A percentile compares a stretch with the other conserved stretches of the same genome.
These are phyloP conservation scores for Fragaria nilgerrensis DNA, from an alignment of 306 rosid species.

Conservation along the genomic window DNA sequence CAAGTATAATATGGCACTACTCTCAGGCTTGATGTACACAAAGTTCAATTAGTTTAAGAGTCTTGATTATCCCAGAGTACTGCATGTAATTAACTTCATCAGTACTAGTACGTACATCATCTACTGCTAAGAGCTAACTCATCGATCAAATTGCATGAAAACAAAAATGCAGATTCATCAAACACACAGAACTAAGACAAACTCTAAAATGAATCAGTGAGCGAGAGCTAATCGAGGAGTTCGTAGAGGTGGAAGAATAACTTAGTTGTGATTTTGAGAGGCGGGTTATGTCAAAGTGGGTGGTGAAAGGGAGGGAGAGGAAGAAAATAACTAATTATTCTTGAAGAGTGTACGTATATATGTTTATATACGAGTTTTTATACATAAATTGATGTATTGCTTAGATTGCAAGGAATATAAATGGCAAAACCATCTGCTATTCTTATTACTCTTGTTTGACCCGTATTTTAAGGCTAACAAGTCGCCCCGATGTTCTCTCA, in stretches of 20 bases:
- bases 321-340: constrained; percentile 8
- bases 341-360: constrained; percentile 5
- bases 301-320: constrained; percentile 58
- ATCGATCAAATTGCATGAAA: background rate
- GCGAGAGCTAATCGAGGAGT: background rate
- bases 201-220: background rate
- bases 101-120: background rate
- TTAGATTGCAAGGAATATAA: constrained; percentile 58
- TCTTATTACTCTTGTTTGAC: constrained; percentile 62
- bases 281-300: constrained; percentile 75
- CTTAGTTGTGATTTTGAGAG: constrained; percentile 30
- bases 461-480: constrained; percentile 72
- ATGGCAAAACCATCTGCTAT: constrained; percentile 46
- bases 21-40: constrained; percentile 1
- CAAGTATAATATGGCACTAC: background rate
- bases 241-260: background rate
- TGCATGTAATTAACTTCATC: background rate
- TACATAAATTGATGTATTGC: constrained; percentile 22
- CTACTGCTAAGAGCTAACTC: background rate
- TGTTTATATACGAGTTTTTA: background rate
- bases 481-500: constrained; percentile 65
- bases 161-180: background rate
- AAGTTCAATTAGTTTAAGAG: background rate
- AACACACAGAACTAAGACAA: background rate
- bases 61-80: background rate